Base-by-base conservation (phyloP, 176 grass and related monocot species). In the Coix lacrymajobi region DNA sequence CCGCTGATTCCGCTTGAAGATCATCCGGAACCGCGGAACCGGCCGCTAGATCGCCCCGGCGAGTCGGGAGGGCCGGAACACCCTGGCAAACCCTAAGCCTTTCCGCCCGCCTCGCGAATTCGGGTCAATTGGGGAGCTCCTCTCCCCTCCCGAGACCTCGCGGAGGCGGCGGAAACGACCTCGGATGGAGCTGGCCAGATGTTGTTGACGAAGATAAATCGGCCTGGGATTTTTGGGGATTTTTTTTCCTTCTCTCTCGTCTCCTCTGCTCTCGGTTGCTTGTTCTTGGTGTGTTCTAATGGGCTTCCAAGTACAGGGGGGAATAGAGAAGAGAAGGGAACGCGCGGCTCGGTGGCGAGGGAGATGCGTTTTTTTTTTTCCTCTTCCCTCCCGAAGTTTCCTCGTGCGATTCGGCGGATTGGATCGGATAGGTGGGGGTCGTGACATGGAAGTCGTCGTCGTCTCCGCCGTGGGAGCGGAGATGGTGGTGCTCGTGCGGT, bases 1-100 rank as follows among this genome's bases (percentile, higher is more conserved):
- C 84, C 92, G 92, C 88, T 98, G 90, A 29, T 40, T 82, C 81
- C 96, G 86, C 96, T 95, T 92, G 79, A 95, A 95, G 85, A 98
- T 98, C 96, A 98, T 98, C 85, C 39, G 87, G 64, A n/a, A 37
- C 22, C 45, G 76, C 46, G 75, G 20, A 8, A 20, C 72, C 65
- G 48, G 38, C 69, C n/a, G 56, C 51, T 64, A 64, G 87, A 86
- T 80, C 75, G 40, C 71, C 40, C 19, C 15, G 61, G 16, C 52
- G 78, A 85, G 75, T 85, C 74, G 25, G 40, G 71, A 30, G 34
- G 7, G 72, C 16, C 69, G 33, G 51, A 12, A 7, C 22, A 3
- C 31, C 31, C 22, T 41, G 19, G 6, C 78, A 85, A 86, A 89
- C 83, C 83, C 88, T 90, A 91, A 52, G 65, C 85, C 71, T 77